These are phyloP conservation scores for Backusella tuberculispora DNA, from an alignment of 192 early-diverging fungal genomes.

Conservation along the genomic window DNA sequence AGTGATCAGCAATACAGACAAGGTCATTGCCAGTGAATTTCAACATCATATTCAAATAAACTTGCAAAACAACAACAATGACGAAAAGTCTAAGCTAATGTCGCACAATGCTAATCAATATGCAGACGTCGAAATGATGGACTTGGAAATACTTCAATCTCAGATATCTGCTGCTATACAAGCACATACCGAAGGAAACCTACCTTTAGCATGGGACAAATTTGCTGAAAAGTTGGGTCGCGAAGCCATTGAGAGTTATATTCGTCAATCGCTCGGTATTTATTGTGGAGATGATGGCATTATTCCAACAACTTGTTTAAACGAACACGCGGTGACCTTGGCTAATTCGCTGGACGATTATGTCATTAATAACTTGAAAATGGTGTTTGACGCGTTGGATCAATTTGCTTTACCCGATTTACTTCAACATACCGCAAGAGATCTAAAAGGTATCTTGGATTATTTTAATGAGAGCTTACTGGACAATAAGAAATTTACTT, in stretches of 20 bases:
- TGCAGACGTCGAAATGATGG: constrained; percentile 23
- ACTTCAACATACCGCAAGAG: constrained; percentile 12
- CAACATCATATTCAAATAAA: constrained; percentile 35
- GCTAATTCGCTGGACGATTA: constrained; percentile 29
- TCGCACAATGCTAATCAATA: constrained; percentile 1
- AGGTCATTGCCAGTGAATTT: constrained; percentile 22
- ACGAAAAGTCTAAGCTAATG: background rate
- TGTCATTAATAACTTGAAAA: constrained; percentile 2
- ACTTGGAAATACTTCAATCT: constrained; percentile 30
- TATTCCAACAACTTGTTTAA: constrained; percentile 14
- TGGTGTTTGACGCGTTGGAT: constrained; percentile 29
- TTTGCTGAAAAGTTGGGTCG: constrained; percentile 26
- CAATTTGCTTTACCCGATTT: constrained; percentile 22
- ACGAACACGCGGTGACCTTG: constrained; percentile 8
- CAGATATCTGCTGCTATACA: constrained; percentile 37
- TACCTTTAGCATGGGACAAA: constrained; percentile 36
- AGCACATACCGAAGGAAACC: constrained; percentile 28
- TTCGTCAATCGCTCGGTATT: background rate
- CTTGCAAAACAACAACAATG: background rate
- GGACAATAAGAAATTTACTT: background rate
- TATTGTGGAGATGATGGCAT: constrained; percentile 8
- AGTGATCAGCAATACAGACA: constrained; percentile 22
- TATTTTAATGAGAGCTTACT: constrained; percentile 37
- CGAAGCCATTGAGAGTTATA: constrained; percentile 12
- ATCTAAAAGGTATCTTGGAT: constrained; percentile 22